These are phyloP conservation scores for Setomelanomma holmii DNA, from an alignment of 2,329 filamentous ascomycete genomes.

Conservation along the genomic window DNA sequence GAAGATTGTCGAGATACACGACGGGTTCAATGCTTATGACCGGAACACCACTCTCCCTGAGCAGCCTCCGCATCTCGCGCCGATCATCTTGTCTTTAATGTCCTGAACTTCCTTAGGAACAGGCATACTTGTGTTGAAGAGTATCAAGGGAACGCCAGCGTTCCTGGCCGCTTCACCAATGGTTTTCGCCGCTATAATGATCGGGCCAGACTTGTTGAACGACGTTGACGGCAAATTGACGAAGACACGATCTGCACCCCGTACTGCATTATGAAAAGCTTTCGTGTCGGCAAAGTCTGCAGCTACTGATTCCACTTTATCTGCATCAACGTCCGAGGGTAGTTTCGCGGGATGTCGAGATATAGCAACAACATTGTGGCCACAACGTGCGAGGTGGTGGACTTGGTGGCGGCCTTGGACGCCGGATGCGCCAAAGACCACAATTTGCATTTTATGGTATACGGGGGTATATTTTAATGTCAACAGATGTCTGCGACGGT, in stretches of 20 bases:
- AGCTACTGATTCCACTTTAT: conserved; percentile 22
- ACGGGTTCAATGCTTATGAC: conserved; percentile 50
- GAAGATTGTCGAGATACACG: conserved; percentile 49
- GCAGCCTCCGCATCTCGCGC: conserved; percentile 37
- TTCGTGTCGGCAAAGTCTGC: conserved; percentile 29
- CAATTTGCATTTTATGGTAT: conserved; percentile 26
- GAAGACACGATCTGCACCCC: conserved; percentile 29
- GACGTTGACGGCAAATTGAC: conserved; percentile 40
- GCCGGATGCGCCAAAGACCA: conserved; percentile 40
- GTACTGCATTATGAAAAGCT: conserved; percentile 21
- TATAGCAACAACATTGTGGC: conserved; percentile 37
- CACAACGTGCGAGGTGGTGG: conserved; percentile 26
- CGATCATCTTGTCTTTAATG: conserved; percentile 40
- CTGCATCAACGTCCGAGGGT: conserved; percentile 14
- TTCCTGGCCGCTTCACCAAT: conserved; percentile 29
- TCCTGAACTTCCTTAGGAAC: conserved; percentile 27
- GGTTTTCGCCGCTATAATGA: conserved; percentile 26
- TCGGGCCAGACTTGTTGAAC: conserved; percentile 34
- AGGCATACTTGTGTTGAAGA: conserved; percentile 43
- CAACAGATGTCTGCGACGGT: background rate
- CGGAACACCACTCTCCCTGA: conserved; percentile 39
- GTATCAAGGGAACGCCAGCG: conserved; percentile 20
- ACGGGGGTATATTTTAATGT: background rate
- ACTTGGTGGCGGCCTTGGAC: conserved; percentile 41
- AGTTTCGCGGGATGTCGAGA: conserved; percentile 31